Base-by-base conservation (phyloP, 2,329 filamentous ascomycete genomes). In the Phialophora verrucosa region DNA sequence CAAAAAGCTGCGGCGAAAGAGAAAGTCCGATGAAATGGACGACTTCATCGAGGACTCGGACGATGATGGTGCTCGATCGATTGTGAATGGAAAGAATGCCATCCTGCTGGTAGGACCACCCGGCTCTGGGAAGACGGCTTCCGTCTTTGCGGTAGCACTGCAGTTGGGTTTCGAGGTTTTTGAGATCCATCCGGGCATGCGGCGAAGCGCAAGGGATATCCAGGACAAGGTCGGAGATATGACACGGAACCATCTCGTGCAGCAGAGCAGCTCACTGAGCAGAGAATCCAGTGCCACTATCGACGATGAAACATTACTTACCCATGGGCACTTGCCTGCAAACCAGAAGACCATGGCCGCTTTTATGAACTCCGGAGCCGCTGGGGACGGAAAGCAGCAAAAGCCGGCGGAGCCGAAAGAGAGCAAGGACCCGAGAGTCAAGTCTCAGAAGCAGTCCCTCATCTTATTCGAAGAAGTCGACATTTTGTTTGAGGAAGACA, bases 381-480 rank as follows among this genome's bases (percentile, higher is more conserved):
- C 53, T 17, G 59, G 65, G 68, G 69, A 47, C 54, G 70, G 65
- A 25, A 73, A 71, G 42, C 68, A 70, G 62, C 69, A 71, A 65
- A 73, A 68, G 8, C n/a, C 73, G 17, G 73, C 70, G 4, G 55
- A 51, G 12, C 25, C 56, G 10, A 54, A 49, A n/a, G 59, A 56
- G 11, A 51, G 11, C 20, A 66, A 62, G 47, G 60, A 68, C 4
- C n/a, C 29, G 2, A 69, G 68, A 58, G 55, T 57, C 14, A 69
- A 66, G 84, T 76, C 81, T 29, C 94, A 98, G 76, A 96, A 96
- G 73, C 95, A 99, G 77, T 98, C 94, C 0, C 81, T 99, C 23
- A 97, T 99, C 68, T 83, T 99, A 1, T 83, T 99, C 1, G 95
- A 99, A 77, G 95, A 99, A 78, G 92, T 92, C 0, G 96, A 99